Evolutionary conservation across 2,329 filamentous ascomycete genomes (phyloP), one percentile per base, ranked within the genome.

Genomic region (Monosporascus sp.): DNA sequence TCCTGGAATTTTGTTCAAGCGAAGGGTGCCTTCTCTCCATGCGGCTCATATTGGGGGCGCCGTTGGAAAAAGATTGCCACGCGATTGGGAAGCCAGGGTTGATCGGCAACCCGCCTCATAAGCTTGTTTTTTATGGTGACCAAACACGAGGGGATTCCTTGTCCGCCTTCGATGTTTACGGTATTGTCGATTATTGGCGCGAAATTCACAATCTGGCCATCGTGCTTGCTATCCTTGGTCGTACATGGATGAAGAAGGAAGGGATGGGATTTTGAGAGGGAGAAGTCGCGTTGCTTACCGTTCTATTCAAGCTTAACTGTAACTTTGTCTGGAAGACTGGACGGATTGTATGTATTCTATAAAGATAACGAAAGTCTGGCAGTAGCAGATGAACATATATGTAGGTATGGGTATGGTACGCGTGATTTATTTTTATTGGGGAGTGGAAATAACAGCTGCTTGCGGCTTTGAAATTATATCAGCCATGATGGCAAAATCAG

Each of bases 1-100:
- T 60, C 59, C 58, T 59, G 59, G 59, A 53, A 57, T 51, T 49
- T 36, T 51, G 49, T 59, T 46, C 11, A 24, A 19, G 14, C 2
- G 24, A 26, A n/a, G 17, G 52, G 57, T 55, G 49, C 54, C 50
- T 60, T 50, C 52, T 61, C 61, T 59, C 62, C 64, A 62, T 64
- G 59, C 52, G 55, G 51, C 54, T 58, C 50, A 58, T 55, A 52
- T 62, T 59, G 57, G 57, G 57, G 53, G 56, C 55, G 57, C 59
- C 59, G 59, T 66, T 61, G 57, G 48, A 56, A 57, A 53, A 37
- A 46, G 31, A 34, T 34, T 57, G 56, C 52, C 57, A 61, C 53
- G 55, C 48, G 51, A 31, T 43, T 52, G 49, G 49, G 52, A 58
- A 56, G 56, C 51, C 45, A 34, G 37, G 22, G 54, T 51, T 54